Percentiles rank a stretch among this genome's conserved stretches.
These are phyloP conservation scores for Aspergillus hancockii DNA, from an alignment of 495 filamentous ascomycete species.

Conservation along the genomic window DNA sequence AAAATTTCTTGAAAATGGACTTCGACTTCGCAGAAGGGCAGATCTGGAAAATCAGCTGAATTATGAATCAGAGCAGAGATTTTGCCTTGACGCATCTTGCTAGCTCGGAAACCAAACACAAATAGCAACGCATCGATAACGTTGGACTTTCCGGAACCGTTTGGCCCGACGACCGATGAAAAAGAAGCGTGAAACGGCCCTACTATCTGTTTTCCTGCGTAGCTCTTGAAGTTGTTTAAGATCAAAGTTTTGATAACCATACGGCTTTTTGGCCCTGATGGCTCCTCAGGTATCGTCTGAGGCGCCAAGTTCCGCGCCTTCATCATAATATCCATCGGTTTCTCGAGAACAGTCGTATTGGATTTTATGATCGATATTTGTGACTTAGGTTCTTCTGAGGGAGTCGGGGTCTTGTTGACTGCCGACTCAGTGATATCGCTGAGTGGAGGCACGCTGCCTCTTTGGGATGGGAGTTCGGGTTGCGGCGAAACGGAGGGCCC, in stretches of 20 bases:
- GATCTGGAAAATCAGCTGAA: constrained; percentile 79
- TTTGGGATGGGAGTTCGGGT: constrained; percentile 47
- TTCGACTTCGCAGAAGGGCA: constrained; percentile 90
- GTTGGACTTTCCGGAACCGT: constrained; percentile 97
- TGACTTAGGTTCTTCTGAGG: constrained; percentile 40
- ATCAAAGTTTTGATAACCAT: constrained; percentile 90
- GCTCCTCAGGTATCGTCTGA: constrained; percentile 61
- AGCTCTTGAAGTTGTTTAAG: constrained; percentile 96
- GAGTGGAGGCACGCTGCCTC: constrained; percentile 61
- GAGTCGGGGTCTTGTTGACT: constrained; percentile 59
- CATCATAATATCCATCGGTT: constrained; percentile 91
- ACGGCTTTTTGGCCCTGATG: constrained; percentile 72
- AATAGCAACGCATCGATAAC: constrained; percentile 98
- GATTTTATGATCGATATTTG: constrained; percentile 68
- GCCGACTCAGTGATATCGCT: constrained; percentile 76
- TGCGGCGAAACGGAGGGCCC: constrained; percentile 57
- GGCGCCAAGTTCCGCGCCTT: constrained; percentile 75
- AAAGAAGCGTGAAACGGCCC: constrained; percentile 97
- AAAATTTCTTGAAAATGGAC: constrained; percentile 95
- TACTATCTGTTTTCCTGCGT: constrained; percentile 91
- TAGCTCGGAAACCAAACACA: constrained; percentile 96
- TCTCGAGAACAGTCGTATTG: constrained; percentile 74
- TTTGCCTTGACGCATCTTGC: constrained; percentile 99
- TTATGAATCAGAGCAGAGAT: constrained; percentile 97
- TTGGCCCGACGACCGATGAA: constrained; percentile 97